Conservation (phyloP, 441 rosid species). For the Corymbia citriodora region DNA sequence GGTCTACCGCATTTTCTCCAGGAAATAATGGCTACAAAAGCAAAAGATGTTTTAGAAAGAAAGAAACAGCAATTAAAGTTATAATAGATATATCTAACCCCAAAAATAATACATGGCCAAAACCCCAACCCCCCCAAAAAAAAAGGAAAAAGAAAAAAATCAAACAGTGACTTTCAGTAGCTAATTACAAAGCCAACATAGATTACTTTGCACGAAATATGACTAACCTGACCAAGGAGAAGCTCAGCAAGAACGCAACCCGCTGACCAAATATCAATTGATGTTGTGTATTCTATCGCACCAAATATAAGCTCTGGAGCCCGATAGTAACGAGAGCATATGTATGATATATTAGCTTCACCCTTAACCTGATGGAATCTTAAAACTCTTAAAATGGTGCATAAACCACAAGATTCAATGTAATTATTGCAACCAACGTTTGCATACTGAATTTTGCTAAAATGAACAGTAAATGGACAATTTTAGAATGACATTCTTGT, state of each 20-base stretch:
- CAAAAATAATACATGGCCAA: neutral
- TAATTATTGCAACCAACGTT: neutral
- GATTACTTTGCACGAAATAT: neutral
- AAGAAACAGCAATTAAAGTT: neutral
- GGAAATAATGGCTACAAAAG: constrained; percentile 16
- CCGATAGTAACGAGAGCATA: constrained; percentile 16
- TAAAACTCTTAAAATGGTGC: neutral
- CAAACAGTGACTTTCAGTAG: neutral
- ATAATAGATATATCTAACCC: neutral
- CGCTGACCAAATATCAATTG: constrained; percentile 17
- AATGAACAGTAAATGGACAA: neutral
- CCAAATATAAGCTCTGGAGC: constrained; percentile 19
- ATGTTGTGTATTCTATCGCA: constrained; percentile 14
- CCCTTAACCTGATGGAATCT: constrained; percentile 13
- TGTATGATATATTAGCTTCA: constrained; percentile 11
- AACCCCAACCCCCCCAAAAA: neutral
- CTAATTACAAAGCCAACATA: neutral
- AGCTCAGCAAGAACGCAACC: constrained; percentile 20
- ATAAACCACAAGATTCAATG: neutral
- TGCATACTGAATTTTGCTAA: neutral
- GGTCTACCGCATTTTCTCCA: constrained; percentile 16
- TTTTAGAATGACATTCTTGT: neutral
- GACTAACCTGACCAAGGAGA: constrained; percentile 14
- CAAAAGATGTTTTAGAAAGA: neutral
- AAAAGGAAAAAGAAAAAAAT: neutral